Evolutionary conservation across 2,329 filamentous ascomycete genomes (phyloP), one percentile per base, ranked within the genome.

Genomic region (Aspergillus phoenicis): DNA sequence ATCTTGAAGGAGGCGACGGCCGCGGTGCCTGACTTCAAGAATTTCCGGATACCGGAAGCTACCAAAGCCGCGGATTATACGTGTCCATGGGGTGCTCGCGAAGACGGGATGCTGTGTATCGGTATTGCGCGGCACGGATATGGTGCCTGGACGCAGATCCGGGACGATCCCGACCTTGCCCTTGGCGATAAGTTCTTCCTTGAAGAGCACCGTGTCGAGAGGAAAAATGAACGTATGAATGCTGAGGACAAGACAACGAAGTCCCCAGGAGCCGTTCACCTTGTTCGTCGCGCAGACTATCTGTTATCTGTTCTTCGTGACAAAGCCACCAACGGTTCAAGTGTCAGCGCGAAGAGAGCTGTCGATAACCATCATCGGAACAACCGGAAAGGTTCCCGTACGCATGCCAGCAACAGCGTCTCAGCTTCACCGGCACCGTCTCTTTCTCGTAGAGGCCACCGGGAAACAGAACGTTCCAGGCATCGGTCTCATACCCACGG

Each of bases 131-230:
- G 90, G 59, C 94, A 99, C 73, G 95, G 95, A 2, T 98, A 97
- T 72, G 96, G 96, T 59, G 93, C 94, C 2, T 99, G 95, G 95
- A 86, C 89, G 1, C 90, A 93, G 68, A 98, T 99, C 70, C 89
- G 95, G 6, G 95, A 99, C 68, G 95, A 99, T 71, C 80, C 86
- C 1, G 93, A 97, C 33, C 85, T 99, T 22, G 90, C 88, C 8
- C 88, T 99, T 80, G 81, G 82, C 1, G 93, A 97, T 70, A 98
- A 97, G 72, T 91, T 98, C 74, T 99, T 96, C 80, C 81, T 99
- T 1, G 95, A 99, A 74, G 96, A 99, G 76, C 93, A 98, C 75
- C 90, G 94, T n/a, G 94, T 98, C 17, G 95, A 96, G 75, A 95
- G 96, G 80, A 98, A 98, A 75, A 93, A 95, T 70, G 93, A 97